phyloP scores from a whole-genome alignment of 2,329 filamentous ascomycete genomes.

The Alternaria consortialis region DNA sequence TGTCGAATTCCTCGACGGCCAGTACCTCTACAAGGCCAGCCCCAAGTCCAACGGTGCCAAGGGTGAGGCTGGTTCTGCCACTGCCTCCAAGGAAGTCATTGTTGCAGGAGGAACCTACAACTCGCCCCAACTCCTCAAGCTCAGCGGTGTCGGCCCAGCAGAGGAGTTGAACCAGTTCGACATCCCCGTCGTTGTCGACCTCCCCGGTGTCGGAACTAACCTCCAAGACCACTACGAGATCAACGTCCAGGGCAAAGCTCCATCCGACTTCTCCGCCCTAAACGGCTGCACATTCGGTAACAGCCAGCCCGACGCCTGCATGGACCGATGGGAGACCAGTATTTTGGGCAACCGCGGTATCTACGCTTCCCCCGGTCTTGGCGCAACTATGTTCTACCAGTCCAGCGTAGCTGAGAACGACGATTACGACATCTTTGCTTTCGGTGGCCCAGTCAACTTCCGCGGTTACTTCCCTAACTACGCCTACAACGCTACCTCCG shows the following conservation, averaged over 20 bases:
- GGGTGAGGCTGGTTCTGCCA: constrained; percentile 51
- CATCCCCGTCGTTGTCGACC: constrained; percentile 65
- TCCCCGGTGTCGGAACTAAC: constrained; percentile 70
- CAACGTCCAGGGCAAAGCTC: constrained; percentile 57
- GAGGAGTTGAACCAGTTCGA: constrained; percentile 61
- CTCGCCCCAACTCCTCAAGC: constrained; percentile 70
- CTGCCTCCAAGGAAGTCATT: constrained; percentile 45
- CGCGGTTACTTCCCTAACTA: constrained; percentile 65
- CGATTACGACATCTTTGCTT: constrained; percentile 65
- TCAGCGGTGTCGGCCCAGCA: constrained; percentile 69
- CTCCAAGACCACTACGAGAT: constrained; percentile 69
- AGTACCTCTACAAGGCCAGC: constrained; percentile 55
- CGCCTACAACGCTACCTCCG: constrained; percentile 60
- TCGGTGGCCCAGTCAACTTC: constrained; percentile 65
- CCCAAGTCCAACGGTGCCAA: constrained; percentile 42
- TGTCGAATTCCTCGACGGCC: constrained; percentile 55
- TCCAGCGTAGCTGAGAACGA: constrained; percentile 55
- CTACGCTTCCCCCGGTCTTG: constrained; percentile 62
- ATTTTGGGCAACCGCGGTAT: constrained; percentile 57
- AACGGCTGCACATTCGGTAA: constrained; percentile 54
- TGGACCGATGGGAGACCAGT: constrained; percentile 54
- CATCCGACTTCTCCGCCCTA: constrained; percentile 47
- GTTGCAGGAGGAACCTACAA: constrained; percentile 64
- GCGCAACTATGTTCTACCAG: constrained; percentile 58
- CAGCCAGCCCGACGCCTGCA: constrained; percentile 57